phyloP scores from a whole-genome alignment of 2,329 filamentous ascomycete genomes.

The Cladosporium halotolerans region DNA sequence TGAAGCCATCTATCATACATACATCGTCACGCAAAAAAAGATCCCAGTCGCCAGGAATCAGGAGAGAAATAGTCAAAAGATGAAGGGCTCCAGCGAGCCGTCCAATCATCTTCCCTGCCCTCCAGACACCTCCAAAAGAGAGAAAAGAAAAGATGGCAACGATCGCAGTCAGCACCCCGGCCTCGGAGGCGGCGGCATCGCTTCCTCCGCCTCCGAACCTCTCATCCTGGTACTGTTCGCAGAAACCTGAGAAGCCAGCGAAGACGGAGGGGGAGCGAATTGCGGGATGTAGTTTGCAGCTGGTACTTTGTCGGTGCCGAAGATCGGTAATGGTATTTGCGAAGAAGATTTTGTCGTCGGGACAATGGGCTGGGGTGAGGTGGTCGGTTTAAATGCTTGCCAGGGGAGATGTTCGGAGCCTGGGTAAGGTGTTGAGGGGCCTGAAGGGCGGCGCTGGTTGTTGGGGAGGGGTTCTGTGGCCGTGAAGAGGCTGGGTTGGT shows the following conservation, averaged over 20 bases:
- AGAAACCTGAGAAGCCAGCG: neutral
- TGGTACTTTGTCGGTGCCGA: neutral
- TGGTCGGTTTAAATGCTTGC: neutral
- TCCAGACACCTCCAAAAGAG: no score
- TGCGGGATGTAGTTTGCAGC: neutral
- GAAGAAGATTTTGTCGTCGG: neutral
- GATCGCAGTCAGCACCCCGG: neutral
- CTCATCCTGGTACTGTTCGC: no score
- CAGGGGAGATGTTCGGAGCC: neutral
- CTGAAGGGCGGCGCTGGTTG: slow-evolving; percentile 6
- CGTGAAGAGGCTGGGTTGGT: neutral
- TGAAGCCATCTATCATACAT: no score
- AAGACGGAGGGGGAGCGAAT: neutral
- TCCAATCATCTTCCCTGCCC: no score
- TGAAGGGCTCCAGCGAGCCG: no score
- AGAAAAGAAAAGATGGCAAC: no score
- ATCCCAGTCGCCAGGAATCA: no score
- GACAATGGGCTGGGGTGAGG: neutral
- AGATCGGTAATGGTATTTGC: neutral
- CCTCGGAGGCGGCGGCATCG: slow-evolving; percentile 8
- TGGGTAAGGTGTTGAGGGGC: slow-evolving; percentile 9
- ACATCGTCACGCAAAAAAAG: no score
- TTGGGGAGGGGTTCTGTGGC: neutral
- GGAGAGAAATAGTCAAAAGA: no score
- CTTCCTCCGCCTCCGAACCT: no score